phyloP scores from a whole-genome alignment of 768 basidiomycete species.

The Glaciozyma antarctica region DNA sequence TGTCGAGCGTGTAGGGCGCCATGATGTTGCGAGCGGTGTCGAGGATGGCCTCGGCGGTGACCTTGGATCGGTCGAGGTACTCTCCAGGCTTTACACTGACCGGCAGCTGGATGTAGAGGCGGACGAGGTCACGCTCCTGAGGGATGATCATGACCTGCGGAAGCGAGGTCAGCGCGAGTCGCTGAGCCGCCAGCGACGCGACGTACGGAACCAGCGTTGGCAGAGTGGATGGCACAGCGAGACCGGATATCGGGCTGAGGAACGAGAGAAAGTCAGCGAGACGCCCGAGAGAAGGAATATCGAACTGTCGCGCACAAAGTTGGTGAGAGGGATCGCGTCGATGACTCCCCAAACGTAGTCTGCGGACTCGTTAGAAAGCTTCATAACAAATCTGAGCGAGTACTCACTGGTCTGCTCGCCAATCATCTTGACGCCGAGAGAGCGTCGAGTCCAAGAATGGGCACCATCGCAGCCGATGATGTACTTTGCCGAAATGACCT shows the following conservation, averaged over 20 bases:
- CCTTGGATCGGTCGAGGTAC: conserved; percentile 49
- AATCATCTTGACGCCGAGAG: conserved; percentile 58
- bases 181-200: not conserved
- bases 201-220: conserved; percentile 40
- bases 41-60: conserved; percentile 49
- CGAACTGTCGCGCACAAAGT: conserved; percentile 43
- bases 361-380: conserved; percentile 4
- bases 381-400: not conserved
- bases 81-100: conserved; percentile 46
- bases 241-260: conserved; percentile 61
- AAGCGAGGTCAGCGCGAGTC: not conserved
- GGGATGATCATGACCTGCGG: conserved; percentile 58
- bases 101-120: conserved; percentile 61
- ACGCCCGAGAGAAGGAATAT: too few species aligned
- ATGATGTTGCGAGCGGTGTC: conserved; percentile 52
- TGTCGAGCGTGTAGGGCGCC: conserved; percentile 46
- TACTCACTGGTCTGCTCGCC: conserved; percentile 53
- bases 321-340: conserved; percentile 59
- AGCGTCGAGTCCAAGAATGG: conserved; percentile 47
- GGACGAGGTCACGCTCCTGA: conserved; percentile 47
- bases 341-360: conserved; percentile 77
- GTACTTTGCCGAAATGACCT: conserved; percentile 50
- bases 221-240: conserved; percentile 57
- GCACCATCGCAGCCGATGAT: conserved; percentile 65
- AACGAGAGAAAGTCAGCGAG: not conserved